These are phyloP conservation scores for Arctium lappa DNA, from an alignment of 129 eudicot species.

Conservation along the genomic window DNA sequence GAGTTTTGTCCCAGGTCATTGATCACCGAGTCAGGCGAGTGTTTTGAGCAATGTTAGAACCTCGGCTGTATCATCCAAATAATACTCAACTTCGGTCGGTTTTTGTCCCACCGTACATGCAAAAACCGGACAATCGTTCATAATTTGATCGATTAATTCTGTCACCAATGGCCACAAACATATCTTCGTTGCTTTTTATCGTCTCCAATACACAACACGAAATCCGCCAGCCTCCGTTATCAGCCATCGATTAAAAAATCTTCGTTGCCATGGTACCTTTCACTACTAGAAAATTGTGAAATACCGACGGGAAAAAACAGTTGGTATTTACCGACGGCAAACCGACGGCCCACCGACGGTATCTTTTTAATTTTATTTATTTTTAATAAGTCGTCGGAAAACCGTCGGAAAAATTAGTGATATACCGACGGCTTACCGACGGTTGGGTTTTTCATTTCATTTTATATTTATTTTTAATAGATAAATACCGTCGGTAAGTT, in stretches of 20 bases:
- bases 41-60: conserved; percentile 33
- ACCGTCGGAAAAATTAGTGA: too few relatives aligned
- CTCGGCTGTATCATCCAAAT: conserved; percentile 34
- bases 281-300: too few relatives aligned
- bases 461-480: too few relatives aligned
- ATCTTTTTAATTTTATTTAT: too few relatives aligned
- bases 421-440: too few relatives aligned
- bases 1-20: background rate
- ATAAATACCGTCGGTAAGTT: too few relatives aligned
- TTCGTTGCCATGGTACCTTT: too few relatives aligned
- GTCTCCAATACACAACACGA: conserved; percentile 41
- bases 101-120: conserved; percentile 38
- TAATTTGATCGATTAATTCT: conserved; percentile 6
- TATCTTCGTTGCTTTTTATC: conserved; percentile 40
- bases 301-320: too few relatives aligned
- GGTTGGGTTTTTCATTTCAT: too few relatives aligned
- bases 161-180: conserved; percentile 32
- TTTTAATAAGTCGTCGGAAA: too few relatives aligned
- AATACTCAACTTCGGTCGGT: conserved; percentile 30
- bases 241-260: conserved; percentile 4
- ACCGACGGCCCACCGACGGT: too few relatives aligned
- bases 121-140: conserved; percentile 11
- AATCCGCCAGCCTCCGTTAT: conserved; percentile 30
- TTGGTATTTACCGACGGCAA: too few relatives aligned
- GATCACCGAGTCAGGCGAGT: conserved; percentile 1